phyloP scores from a whole-genome alignment of 2,329 filamentous ascomycete species.

The Colletotrichum zoysiae region DNA sequence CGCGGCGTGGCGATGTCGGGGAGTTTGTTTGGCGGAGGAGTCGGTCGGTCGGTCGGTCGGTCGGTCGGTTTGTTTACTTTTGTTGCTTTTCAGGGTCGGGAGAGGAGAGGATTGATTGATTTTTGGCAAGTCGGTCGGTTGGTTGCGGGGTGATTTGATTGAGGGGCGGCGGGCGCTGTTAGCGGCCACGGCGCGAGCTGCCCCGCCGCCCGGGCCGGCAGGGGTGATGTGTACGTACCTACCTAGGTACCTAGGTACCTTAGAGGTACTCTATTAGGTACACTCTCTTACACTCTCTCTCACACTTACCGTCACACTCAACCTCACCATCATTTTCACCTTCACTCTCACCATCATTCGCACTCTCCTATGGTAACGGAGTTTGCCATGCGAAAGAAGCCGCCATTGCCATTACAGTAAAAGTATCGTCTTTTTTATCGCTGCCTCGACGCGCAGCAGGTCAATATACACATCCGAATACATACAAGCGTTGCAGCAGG shows the following conservation, averaged over 20 bases:
- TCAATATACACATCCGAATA: not conserved
- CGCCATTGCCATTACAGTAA: not conserved
- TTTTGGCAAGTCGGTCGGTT: conserved; percentile 2
- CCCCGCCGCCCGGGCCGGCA: conserved; percentile 8
- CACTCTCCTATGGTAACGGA: not conserved
- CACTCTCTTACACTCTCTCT: too few species aligned
- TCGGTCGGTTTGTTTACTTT: conserved; percentile 35
- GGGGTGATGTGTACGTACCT: not conserved
- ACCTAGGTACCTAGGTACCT: too few species aligned
- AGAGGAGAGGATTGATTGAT: not conserved
- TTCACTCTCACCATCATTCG: not conserved
- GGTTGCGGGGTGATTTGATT: conserved; percentile 37
- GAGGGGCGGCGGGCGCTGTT: not conserved
- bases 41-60: not conserved
- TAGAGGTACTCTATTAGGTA: too few species aligned
- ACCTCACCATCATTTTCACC: not conserved
- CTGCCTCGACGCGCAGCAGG: not conserved
- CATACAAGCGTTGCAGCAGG: not conserved
- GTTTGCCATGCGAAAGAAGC: not conserved
- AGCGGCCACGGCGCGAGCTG: conserved; percentile 5
- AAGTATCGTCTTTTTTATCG: too few species aligned
- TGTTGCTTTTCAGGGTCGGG: conserved; percentile 8
- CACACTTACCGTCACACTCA: too few species aligned
- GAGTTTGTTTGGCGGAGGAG: not conserved
- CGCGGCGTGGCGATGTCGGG: not conserved